Evolutionary conservation across 2,329 filamentous ascomycete species (phyloP).

Genomic region (Ophiocordyceps polyrhachis-furcata): DNA sequence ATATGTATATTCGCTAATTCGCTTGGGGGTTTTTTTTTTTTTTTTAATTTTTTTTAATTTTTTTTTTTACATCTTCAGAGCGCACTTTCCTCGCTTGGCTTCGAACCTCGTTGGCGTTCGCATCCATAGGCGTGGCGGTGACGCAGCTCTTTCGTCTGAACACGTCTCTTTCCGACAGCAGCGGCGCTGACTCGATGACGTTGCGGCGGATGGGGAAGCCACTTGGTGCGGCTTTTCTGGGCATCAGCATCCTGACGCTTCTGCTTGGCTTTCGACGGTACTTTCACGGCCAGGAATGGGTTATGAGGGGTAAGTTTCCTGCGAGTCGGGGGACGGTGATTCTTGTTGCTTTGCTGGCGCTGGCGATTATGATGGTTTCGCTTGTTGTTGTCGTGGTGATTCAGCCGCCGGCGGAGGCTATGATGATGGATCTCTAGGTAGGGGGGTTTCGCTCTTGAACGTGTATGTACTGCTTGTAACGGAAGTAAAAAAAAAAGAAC

Average conservation of each 20-base stretch:
- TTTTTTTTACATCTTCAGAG: constrained; percentile 28
- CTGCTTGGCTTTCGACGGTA: constrained; percentile 64
- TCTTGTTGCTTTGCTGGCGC: constrained; percentile 45
- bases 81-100: constrained; percentile 76
- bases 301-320: constrained; percentile 63
- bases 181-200: constrained; percentile 18
- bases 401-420: constrained; percentile 14
- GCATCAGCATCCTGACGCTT: constrained; percentile 55
- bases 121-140: constrained; percentile 65
- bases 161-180: constrained; percentile 33
- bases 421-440: constrained; percentile 1
- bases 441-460: too few relatives aligned
- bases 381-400: constrained; percentile 41
- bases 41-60: too few relatives aligned
- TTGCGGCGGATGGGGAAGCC: constrained; percentile 52
- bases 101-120: constrained; percentile 63
- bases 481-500: background rate
- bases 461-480: background rate
- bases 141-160: constrained; percentile 76
- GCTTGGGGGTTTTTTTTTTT: too few relatives aligned
- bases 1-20: too few relatives aligned
- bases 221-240: constrained; percentile 59
- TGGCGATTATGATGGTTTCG: constrained; percentile 41
- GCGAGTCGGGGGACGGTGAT: constrained; percentile 60
- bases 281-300: constrained; percentile 61